phyloP scores from a whole-genome alignment of 495 filamentous ascomycete species.

The Xylaria cubensis region DNA sequence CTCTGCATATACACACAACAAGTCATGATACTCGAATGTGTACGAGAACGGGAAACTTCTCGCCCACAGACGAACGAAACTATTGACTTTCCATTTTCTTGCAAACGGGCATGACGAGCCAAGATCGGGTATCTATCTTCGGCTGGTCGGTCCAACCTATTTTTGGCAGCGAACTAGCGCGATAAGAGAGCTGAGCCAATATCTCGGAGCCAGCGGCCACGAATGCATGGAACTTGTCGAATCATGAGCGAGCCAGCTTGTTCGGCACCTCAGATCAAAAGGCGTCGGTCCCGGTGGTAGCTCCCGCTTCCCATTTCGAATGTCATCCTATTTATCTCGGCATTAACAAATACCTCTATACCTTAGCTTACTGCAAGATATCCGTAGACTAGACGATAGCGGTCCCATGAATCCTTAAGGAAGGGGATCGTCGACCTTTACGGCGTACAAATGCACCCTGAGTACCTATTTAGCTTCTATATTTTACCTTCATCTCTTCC shows the following conservation, averaged over 20 bases:
- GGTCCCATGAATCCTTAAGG: not conserved
- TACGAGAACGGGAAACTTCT: not conserved
- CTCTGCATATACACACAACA: not conserved
- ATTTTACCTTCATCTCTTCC: not conserved
- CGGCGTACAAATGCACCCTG: not conserved
- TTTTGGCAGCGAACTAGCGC: not conserved
- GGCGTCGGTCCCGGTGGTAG: not conserved
- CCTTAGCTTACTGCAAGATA: not conserved
- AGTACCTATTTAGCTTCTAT: not conserved
- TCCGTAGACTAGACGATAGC: not conserved
- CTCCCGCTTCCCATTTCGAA: not conserved
- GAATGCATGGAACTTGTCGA: not conserved
- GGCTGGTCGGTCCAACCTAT: constrained; percentile 5
- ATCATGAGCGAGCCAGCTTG: not conserved
- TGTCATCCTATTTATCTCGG: not conserved
- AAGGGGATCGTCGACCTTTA: not conserved
- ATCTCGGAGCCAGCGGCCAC: not conserved
- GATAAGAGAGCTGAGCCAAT: not conserved
- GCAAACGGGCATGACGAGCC: not conserved
- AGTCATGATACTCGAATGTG: not conserved
- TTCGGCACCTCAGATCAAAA: not conserved
- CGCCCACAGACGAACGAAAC: not conserved
- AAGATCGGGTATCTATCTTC: not conserved
- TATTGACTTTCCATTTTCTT: not conserved
- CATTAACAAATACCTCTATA: not conserved